Conservation (phyloP, 2,329 filamentous ascomycete species). For the Talaromyces rugulosus region DNA sequence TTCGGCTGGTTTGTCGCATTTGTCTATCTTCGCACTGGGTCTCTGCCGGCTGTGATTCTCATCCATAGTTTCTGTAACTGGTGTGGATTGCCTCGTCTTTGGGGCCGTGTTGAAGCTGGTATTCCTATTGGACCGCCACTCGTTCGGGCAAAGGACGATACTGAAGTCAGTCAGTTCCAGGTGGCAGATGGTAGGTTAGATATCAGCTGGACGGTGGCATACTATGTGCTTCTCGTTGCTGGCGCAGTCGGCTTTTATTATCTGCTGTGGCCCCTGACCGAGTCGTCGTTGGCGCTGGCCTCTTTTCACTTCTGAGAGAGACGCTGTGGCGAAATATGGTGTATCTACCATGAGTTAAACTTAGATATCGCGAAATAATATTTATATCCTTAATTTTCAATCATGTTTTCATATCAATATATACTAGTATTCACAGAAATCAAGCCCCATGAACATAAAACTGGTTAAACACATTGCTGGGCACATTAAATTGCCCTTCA, state of each 20-base stretch:
- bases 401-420: neutral
- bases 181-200: conserved; percentile 17
- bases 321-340: neutral
- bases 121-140: conserved; percentile 34
- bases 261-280: conserved; percentile 68
- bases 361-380: neutral
- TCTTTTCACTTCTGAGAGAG: conserved; percentile 19
- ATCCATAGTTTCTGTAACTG: conserved; percentile 90
- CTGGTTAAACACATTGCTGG: neutral
- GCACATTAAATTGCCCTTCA: neutral
- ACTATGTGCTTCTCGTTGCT: conserved; percentile 70
- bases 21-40: conserved; percentile 79
- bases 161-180: conserved; percentile 19
- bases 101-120: conserved; percentile 65
- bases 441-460: neutral
- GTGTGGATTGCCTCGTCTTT: conserved; percentile 82
- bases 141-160: conserved; percentile 38
- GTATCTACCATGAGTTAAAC: neutral
- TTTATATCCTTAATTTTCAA: neutral
- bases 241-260: conserved; percentile 70
- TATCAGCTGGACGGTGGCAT: conserved; percentile 66
- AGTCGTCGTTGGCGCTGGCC: conserved; percentile 39
- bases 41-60: conserved; percentile 67
- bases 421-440: neutral
- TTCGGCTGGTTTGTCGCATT: conserved; percentile 95